Evolutionary conservation across 2,329 filamentous ascomycete species (phyloP), one percentile per base, ranked within the genome.

Genomic region (Diplodia seriata): DNA sequence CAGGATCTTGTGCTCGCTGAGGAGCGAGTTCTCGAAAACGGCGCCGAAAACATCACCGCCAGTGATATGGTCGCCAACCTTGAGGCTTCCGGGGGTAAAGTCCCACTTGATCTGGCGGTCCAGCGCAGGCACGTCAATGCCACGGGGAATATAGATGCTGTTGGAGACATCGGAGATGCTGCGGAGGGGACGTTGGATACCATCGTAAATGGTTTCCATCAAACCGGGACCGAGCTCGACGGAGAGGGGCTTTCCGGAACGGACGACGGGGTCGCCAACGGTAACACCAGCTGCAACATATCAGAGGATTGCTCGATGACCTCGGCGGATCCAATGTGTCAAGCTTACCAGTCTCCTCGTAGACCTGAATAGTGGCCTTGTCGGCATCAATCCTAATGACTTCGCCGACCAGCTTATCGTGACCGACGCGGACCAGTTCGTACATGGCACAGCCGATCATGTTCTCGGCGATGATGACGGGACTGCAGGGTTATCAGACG

Each of bases 381-480:
- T 99, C 95, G 80, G 85, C 90, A 76, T 92, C 95, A 83, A 99
- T 96, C 80, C 95, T 91, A 86, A 99, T 99, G 81, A 99, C 95
- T 83, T 99, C 95, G 79, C 95, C 95, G 70, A 97, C 91, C 69
- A 99, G 89, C 78, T 91, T 88, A 78, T 97, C 93, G 78, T 97
- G 89, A 75, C 95, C 94, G 75, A 99, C 94, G 84, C 87, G 91
- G 80, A 96, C 93, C 85, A 99, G 86, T 85, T 99, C 95, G 89
- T 98, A 97, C 95, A 99, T 99, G 81, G 95, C 94, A 87, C 95
- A 95, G 81, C 95, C 95, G 78, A 94, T 93, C 94, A 99, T 97
- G 82, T 97, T 90, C 85, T 98, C 94, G 79, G 94, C 95, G 74
- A 99, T 88, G 76, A 99, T 90, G 85, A 99, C 95, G 78, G 95